A percentile compares a stretch with the other conserved stretches of the same genome.
These are phyloP conservation scores for Pichia cephalocereana DNA, from an alignment of 805 yeast genomes.

Conservation along the genomic window DNA sequence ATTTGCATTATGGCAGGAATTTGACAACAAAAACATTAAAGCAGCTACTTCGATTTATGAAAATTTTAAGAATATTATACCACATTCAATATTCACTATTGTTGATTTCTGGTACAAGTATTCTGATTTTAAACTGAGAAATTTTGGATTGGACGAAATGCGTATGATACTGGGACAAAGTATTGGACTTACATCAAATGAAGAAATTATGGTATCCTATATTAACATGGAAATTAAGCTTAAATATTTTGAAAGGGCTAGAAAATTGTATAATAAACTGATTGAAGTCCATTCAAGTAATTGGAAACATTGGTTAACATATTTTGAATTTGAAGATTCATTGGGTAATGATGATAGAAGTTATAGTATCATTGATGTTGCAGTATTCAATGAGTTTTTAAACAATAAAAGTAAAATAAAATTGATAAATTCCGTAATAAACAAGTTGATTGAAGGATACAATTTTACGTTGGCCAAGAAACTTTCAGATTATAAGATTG, in stretches of 20 bases:
- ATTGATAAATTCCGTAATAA: background rate
- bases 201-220: constrained; percentile 51
- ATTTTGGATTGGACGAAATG: constrained; percentile 39
- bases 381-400: constrained; percentile 21
- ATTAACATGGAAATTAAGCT: constrained; percentile 56
- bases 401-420: constrained; percentile 11
- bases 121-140: constrained; percentile 68
- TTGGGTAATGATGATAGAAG: constrained; percentile 64
- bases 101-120: constrained; percentile 65
- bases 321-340: constrained; percentile 57
- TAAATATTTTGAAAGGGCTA: constrained; percentile 73
- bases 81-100: constrained; percentile 55
- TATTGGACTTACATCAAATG: constrained; percentile 59
- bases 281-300: constrained; percentile 38
- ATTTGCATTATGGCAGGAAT: constrained; percentile 55
- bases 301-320: constrained; percentile 47
- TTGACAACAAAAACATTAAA: constrained; percentile 30
- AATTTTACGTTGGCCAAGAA: constrained; percentile 4
- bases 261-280: constrained; percentile 62
- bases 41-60: constrained; percentile 44
- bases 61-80: constrained; percentile 38
- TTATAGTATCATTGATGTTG: constrained; percentile 52
- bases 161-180: constrained; percentile 65
- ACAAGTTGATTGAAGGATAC: background rate
- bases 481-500: constrained; percentile 2